A percentile compares a stretch with the other conserved stretches of the same genome.
These are phyloP conservation scores for Thelephora ganbajun DNA, from an alignment of 768 basidiomycete genomes.

Conservation along the genomic window DNA sequence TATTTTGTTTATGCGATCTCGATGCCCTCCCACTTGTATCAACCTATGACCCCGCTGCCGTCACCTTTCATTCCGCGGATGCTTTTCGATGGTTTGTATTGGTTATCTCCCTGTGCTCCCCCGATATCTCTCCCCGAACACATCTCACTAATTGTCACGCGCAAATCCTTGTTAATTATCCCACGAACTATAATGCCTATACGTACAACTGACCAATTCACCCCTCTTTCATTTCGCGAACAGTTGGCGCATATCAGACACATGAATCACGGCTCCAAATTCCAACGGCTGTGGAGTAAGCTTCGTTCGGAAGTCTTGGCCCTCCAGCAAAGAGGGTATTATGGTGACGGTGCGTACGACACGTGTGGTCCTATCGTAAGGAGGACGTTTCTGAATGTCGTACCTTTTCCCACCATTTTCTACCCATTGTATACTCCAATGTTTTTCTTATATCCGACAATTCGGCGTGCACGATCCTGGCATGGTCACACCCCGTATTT, in stretches of 20 bases:
- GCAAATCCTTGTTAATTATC: no score
- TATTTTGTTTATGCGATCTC: no score
- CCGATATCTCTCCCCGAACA: no score
- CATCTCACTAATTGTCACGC: no score
- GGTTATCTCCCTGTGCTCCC: no score
- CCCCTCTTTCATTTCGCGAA: background rate
- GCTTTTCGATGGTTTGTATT: no score
- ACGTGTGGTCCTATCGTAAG: background rate
- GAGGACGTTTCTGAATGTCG: background rate
- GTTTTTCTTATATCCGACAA: constrained; percentile 2
- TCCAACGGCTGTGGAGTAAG: constrained; percentile 62
- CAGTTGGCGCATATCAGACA: constrained; percentile 83
- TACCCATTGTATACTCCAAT: background rate
- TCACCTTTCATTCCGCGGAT: no score
- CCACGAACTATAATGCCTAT: background rate
- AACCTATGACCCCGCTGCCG: no score
- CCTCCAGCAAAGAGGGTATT: constrained; percentile 66
- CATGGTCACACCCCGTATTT: no score
- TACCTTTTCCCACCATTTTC: background rate
- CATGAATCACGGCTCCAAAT: constrained; percentile 67
- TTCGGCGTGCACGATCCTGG: no score
- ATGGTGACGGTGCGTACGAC: constrained; percentile 51
- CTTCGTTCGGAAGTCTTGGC: constrained; percentile 51
- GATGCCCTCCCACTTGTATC: no score
- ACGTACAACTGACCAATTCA: background rate